phyloP scores from a whole-genome alignment of 2,329 filamentous ascomycete species.

The Aspergillus ruber region DNA sequence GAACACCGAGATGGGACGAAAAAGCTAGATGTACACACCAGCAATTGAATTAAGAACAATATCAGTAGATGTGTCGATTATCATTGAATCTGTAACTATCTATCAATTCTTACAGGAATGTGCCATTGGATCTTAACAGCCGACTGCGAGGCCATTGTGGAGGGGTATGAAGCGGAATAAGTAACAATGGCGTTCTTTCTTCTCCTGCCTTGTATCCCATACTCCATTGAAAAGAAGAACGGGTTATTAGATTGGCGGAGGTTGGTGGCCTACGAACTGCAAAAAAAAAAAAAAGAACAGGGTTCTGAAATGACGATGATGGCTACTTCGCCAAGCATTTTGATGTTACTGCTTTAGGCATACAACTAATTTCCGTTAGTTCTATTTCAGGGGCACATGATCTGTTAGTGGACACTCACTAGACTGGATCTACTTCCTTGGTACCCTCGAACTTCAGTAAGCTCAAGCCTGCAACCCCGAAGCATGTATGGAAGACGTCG shows the following conservation, averaged over 20 bases:
- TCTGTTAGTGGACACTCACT: conserved; percentile 48
- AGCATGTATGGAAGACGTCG: conserved; percentile 92
- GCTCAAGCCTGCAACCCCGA: conserved; percentile 82
- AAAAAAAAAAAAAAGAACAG: neutral
- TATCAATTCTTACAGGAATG: conserved; percentile 12
- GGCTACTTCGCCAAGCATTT: conserved; percentile 46
- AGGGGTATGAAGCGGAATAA: conserved; percentile 37
- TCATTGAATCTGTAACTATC: neutral
- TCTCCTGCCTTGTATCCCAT: conserved; percentile 67
- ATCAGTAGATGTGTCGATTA: neutral
- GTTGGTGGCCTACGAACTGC: conserved; percentile 11
- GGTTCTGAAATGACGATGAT: neutral
- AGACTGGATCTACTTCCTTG: conserved; percentile 77
- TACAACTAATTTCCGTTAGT: conserved; percentile 47
- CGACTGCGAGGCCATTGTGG: conserved; percentile 27
- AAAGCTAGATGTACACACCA: neutral
- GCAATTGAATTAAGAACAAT: neutral
- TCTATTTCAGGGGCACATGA: neutral
- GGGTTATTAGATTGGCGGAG: conserved; percentile 70
- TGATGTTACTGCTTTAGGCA: conserved; percentile 62
- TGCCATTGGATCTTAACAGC: conserved; percentile 37
- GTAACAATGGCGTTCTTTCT: conserved; percentile 43
- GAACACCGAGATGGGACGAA: neutral
- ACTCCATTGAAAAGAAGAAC: conserved; percentile 47
- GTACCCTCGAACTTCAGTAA: conserved; percentile 71